These are phyloP conservation scores for Plectosphaerella sp. DNA, from an alignment of 2,329 filamentous ascomycete genomes.

Conservation along the genomic window DNA sequence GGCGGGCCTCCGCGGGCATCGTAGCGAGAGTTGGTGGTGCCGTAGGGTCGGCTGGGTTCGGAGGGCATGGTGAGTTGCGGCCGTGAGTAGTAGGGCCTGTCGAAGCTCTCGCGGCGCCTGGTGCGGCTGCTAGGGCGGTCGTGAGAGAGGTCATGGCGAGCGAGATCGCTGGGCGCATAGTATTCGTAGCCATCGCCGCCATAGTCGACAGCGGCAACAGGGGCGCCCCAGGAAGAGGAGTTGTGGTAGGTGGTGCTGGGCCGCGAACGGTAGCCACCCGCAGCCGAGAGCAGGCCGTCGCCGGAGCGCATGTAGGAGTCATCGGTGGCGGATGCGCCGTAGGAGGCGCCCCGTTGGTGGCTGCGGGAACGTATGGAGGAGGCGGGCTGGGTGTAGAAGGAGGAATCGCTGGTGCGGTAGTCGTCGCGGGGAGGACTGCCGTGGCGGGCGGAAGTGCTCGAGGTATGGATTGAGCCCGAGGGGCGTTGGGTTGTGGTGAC, in stretches of 20 bases:
- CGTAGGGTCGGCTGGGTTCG: constrained; percentile 18
- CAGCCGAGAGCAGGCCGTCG: constrained; percentile 34
- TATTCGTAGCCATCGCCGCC: constrained; percentile 60
- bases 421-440: constrained; percentile 47
- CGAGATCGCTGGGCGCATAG: constrained; percentile 58
- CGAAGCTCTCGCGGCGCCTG: constrained; percentile 49
- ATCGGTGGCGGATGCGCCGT: constrained; percentile 47
- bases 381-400: constrained; percentile 54
- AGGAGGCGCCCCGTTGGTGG: constrained; percentile 34
- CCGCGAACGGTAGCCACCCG: constrained; percentile 44
- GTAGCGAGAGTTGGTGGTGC: constrained; percentile 25
- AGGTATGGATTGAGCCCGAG: constrained; percentile 28
- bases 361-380: constrained; percentile 50
- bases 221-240: constrained; percentile 34
- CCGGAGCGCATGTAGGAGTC: constrained; percentile 40
- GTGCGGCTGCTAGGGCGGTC: constrained; percentile 32
- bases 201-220: constrained; percentile 39
- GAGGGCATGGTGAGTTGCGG: constrained; percentile 40
- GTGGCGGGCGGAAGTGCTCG: constrained; percentile 19
- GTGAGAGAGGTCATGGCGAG: constrained; percentile 57
- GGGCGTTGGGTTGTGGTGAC: constrained; percentile 48
- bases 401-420: constrained; percentile 47
- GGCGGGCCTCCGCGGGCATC: constrained; percentile 52
- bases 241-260: constrained; percentile 40
- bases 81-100: constrained; percentile 45